Evolutionary conservation across 805 yeast genomes (phyloP), one percentile per base, ranked within the genome.

Genomic region (Starmera amethionina): DNA sequence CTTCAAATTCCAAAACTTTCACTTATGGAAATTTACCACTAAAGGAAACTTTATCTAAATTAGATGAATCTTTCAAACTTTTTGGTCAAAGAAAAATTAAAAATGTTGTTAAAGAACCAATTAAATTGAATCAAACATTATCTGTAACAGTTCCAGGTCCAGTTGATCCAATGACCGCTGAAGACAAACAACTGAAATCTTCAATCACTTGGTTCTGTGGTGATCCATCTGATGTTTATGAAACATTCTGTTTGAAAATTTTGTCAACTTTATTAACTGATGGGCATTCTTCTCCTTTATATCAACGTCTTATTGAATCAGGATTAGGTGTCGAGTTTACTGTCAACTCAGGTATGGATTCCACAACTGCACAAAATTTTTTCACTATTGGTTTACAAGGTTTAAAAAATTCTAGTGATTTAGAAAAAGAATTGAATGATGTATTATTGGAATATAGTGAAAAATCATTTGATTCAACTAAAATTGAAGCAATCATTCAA

Each of bases 141-240:
- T 43, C 52, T 1, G 70, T 74, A 2, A 54, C 52, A 0, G 70
- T 68, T 1, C 59, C 66, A 11, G 97, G 97, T 0, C 97, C 97
- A 0, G 58, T 81, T 10, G 97, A 93, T 58, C 87, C 93, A 3
- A 70, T 82, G 68, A 56, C 75, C 10, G 83, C 83, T 19, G 48
- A 60, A 7, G 81, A 77, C 3, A 73, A 75, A 43, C 97, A 93
- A 59, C 65, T 70, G 55, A 87, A 88, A 56, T 65, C 83, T 1
- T 87, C 96, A 0, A 56, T 93, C 44, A 87, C 97, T 1, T 93
- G 97, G 97, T 68, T 75, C 46, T 75, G 84, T 46, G 96, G 95
- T 8, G 62, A 71, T 14, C 86, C 96, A 3, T 55, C 67, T 10
- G 80, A 82, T 50, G 68, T 72, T 9, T 82, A 83, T 52, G 81